Conservation (phyloP, 2,329 filamentous ascomycete genomes). For the Fusarium floridanum region DNA sequence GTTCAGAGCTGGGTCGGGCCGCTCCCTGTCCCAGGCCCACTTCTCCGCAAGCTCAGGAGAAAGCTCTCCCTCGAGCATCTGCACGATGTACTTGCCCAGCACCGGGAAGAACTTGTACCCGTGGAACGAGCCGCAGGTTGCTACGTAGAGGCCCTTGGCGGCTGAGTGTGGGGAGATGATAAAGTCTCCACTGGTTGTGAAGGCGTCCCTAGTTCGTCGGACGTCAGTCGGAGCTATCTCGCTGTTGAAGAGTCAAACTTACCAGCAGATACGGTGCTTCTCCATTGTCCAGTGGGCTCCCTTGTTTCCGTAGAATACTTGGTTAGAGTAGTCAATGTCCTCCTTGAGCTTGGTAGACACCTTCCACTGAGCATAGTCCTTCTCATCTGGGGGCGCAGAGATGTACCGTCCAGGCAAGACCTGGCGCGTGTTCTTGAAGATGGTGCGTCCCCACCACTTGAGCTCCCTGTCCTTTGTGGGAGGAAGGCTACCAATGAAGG, state of each 20-base stretch:
- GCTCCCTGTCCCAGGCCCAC: conserved; percentile 72
- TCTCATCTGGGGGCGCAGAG: conserved; percentile 67
- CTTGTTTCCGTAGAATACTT: conserved; percentile 70
- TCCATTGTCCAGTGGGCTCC: conserved; percentile 69
- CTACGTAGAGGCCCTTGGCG: conserved; percentile 68
- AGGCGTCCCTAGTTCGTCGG: conserved; percentile 68
- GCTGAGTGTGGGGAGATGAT: conserved; percentile 70
- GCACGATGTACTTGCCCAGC: conserved; percentile 72
- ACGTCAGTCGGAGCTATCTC: conserved; percentile 14
- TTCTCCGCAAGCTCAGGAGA: conserved; percentile 57
- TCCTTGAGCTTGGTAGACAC: conserved; percentile 67
- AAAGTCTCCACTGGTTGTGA: conserved; percentile 72
- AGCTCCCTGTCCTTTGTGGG: conserved; percentile 63
- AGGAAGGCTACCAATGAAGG: conserved; percentile 70
- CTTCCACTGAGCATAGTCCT: conserved; percentile 74
- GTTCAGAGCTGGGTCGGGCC: conserved; percentile 65
- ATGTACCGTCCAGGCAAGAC: conserved; percentile 65
- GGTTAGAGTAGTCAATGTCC: conserved; percentile 69
- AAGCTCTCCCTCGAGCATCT: conserved; percentile 64
- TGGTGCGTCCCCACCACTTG: conserved; percentile 73
- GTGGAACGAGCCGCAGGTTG: conserved; percentile 75
- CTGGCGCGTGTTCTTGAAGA: conserved; percentile 69
- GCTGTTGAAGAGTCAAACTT: conserved; percentile 40
- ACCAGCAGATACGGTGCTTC: conserved; percentile 77
- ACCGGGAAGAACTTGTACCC: conserved; percentile 77